Conservation (phyloP, 345 rosid species). For the Citrus australasica region DNA sequence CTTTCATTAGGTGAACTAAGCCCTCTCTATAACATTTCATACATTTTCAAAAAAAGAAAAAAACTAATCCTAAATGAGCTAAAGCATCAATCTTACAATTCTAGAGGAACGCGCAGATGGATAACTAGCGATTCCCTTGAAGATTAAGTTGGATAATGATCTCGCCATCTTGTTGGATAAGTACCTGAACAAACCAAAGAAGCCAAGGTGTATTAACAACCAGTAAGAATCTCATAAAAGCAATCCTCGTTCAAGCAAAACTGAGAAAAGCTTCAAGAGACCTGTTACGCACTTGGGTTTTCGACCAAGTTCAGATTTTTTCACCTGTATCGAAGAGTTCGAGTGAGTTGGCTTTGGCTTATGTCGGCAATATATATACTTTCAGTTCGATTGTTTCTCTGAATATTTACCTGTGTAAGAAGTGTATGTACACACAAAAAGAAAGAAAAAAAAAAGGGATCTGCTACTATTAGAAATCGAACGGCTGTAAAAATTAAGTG, state of each 20-base stretch:
- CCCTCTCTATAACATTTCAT: background rate
- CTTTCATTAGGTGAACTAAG: background rate
- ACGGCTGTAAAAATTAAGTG: no score
- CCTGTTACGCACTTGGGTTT: background rate
- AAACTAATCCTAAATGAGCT: background rate
- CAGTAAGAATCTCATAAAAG: background rate
- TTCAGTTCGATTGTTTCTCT: no score
- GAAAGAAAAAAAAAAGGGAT: no score
- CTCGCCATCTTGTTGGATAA: conserved; percentile 44
- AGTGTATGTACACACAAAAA: no score
- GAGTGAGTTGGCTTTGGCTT: no score
- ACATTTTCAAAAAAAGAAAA: background rate
- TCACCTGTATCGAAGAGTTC: no score
- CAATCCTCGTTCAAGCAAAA: background rate
- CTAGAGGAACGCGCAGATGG: conserved; percentile 39
- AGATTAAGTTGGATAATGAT: conserved; percentile 49
- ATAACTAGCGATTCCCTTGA: conserved; percentile 43
- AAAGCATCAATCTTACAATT: conserved; percentile 37
- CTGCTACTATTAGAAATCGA: no score
- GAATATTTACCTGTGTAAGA: no score
- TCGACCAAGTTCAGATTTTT: background rate
- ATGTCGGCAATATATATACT: no score
- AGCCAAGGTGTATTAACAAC: background rate
- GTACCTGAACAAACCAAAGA: conserved; percentile 8
- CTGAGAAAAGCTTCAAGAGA: background rate